phyloP scores from a whole-genome alignment of 306 rosid species.

The Lathyrus oleraceus region DNA sequence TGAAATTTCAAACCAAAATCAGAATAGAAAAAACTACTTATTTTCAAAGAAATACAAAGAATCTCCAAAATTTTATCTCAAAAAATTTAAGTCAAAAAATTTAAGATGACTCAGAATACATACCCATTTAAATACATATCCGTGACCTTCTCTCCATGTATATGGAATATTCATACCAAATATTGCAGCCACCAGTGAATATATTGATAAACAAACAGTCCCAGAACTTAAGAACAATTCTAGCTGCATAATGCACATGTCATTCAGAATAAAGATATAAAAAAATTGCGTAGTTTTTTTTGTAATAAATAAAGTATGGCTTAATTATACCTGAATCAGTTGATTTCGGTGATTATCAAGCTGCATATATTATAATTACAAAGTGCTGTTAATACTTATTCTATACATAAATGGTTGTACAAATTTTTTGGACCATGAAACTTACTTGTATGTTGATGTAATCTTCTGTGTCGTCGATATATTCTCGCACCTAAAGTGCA shows the following conservation, averaged over 20 bases:
- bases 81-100: too few relatives aligned
- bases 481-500: slow-evolving; percentile 62
- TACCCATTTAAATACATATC: slow-evolving; percentile 78
- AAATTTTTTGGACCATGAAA: slow-evolving; percentile 4
- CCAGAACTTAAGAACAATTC: slow-evolving; percentile 80
- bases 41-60: neutral
- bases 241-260: slow-evolving; percentile 46
- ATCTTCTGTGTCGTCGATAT: slow-evolving; percentile 86
- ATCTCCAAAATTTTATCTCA: too few relatives aligned
- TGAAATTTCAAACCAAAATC: slow-evolving; percentile 11
- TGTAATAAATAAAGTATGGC: neutral
- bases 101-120: too few relatives aligned
- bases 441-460: slow-evolving; percentile 84
- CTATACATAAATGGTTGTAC: neutral
- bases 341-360: slow-evolving; percentile 88
- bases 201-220: slow-evolving; percentile 67
- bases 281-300: neutral
- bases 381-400: slow-evolving; percentile 17
- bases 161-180: slow-evolving; percentile 89
- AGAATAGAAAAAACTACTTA: slow-evolving; percentile 3
- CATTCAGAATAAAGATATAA: slow-evolving; percentile 4
- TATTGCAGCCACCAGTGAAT: slow-evolving; percentile 78
- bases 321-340: slow-evolving; percentile 67
- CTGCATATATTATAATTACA: slow-evolving; percentile 45
- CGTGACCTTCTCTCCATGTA: slow-evolving; percentile 62